Conservation (phyloP, 352 stramenopile genomes). For the Plasmopara muralis region DNA sequence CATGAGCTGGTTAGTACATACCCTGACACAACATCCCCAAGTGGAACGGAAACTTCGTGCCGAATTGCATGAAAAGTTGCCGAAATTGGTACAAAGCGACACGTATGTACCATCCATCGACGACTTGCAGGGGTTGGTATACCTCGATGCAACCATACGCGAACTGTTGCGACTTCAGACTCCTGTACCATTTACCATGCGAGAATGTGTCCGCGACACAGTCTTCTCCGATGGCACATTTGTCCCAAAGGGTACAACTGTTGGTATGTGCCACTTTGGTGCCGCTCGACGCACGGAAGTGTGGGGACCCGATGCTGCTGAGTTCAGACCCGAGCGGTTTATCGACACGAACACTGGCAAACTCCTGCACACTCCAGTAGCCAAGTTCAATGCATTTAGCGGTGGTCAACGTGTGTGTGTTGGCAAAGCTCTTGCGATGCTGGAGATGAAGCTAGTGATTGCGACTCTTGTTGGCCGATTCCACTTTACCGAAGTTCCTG, state of each 20-base stretch:
- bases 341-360: slow-evolving; percentile 35
- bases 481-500: slow-evolving; percentile 28
- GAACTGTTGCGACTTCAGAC: slow-evolving; percentile 63
- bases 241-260: slow-evolving; percentile 36
- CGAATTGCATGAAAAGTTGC: slow-evolving; percentile 40
- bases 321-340: slow-evolving; percentile 35
- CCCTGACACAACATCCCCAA: slow-evolving; percentile 42
- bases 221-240: slow-evolving; percentile 64
- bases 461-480: slow-evolving; percentile 44
- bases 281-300: slow-evolving; percentile 39
- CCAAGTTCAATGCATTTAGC: slow-evolving; percentile 68
- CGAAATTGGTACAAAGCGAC: slow-evolving; percentile 16
- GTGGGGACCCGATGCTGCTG: slow-evolving; percentile 51
- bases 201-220: slow-evolving; percentile 38
- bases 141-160: slow-evolving; percentile 51
- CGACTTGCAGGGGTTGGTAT: slow-evolving; percentile 39
- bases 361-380: slow-evolving; percentile 33
- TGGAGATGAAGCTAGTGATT: slow-evolving; percentile 66
- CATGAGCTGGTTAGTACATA: slow-evolving; percentile 63
- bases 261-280: slow-evolving; percentile 47
- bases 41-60: slow-evolving; percentile 33
- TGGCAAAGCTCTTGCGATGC: slow-evolving; percentile 50
- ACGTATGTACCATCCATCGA: slow-evolving; percentile 38
- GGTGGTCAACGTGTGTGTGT: slow-evolving; percentile 60
- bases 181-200: slow-evolving; percentile 25